A percentile compares a stretch with the other conserved stretches of the same genome.
These are phyloP conservation scores for Eucalyptus camaldulensis DNA, from an alignment of 345 rosid genomes.

Conservation along the genomic window DNA sequence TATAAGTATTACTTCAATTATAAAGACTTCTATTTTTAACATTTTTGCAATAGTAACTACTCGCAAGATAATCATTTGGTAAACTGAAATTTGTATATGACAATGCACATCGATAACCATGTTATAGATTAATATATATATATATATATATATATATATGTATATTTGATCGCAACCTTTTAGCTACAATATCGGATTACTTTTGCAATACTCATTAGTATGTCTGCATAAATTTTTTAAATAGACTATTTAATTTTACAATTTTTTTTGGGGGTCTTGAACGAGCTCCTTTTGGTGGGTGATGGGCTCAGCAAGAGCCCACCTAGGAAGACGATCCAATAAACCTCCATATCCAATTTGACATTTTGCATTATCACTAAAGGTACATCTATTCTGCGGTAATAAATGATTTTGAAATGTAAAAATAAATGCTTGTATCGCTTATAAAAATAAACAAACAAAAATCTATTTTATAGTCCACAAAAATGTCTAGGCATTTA, in stretches of 20 bases:
- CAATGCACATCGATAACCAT: not conserved
- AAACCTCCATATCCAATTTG: no score
- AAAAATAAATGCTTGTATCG: accelerated
- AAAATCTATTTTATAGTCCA: no score
- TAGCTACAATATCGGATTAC: not conserved
- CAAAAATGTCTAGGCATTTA: accelerated
- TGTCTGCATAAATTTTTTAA: not conserved
- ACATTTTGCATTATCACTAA: not conserved
- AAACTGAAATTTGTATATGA: not conserved
- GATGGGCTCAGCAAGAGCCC: no score
- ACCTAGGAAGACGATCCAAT: no score
- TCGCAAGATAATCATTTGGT: not conserved
- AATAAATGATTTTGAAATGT: no score
- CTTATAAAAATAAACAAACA: no score
- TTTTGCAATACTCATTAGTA: not conserved
- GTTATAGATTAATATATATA: not conserved
- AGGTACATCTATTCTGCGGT: accelerated
- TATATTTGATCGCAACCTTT: not conserved
- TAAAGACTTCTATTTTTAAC: not conserved
- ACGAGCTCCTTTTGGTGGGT: no score
- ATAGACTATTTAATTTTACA: not conserved
- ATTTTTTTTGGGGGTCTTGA: no score
- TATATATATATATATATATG: no score
- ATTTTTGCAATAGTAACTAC: not conserved
- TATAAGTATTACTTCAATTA: not conserved